Evolutionary conservation across 2,329 filamentous ascomycete species (phyloP), one percentile per base, ranked within the genome.

Genomic region (Talaromyces sp.): DNA sequence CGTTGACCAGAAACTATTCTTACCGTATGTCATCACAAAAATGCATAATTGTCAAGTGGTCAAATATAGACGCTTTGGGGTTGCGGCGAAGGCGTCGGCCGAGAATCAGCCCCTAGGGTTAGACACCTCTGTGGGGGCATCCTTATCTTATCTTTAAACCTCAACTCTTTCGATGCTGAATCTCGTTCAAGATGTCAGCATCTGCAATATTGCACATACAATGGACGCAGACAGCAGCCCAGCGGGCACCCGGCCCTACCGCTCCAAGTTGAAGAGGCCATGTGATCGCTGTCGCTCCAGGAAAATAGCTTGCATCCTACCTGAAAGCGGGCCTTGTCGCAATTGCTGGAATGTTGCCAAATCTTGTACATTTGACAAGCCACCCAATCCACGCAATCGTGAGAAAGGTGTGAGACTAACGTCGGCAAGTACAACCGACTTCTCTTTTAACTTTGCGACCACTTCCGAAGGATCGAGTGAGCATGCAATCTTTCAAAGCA

Each of bases 261-360:
- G 72, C 46, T 74, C 72, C 44, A 74, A 74, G 60, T 66, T 71
- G n/a, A 70, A 72, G 58, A 69, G 71, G 42, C 72, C 72, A 16
- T 74, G 72, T 56, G 71, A 73, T 65, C 68, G 71, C 66, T 73
- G 72, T 66, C 71, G 72, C 11, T 66, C 67, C 33, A 67, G 72
- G 39, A 74, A 74, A 61, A 65, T 73, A 4, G 70, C 69, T 18
- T 74, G 72, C 52, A 66, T 52, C 62, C 67, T 42, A 63, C 70
- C 16, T 72, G 72, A 58, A 64, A 69, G 31, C 66, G 71, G 58
- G 69, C 69, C 64, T 66, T 68, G 56, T 64, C 69, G 58, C 66
- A 69, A 39, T 63, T 68, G 50, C 57, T 69, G 23, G 64, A 69
- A 23, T 70, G 70, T 55, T 12, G 60, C 42, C n/a, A 62, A 62